Conservation (phyloP, 805 yeast species). For the Soucietia sequanensis region DNA sequence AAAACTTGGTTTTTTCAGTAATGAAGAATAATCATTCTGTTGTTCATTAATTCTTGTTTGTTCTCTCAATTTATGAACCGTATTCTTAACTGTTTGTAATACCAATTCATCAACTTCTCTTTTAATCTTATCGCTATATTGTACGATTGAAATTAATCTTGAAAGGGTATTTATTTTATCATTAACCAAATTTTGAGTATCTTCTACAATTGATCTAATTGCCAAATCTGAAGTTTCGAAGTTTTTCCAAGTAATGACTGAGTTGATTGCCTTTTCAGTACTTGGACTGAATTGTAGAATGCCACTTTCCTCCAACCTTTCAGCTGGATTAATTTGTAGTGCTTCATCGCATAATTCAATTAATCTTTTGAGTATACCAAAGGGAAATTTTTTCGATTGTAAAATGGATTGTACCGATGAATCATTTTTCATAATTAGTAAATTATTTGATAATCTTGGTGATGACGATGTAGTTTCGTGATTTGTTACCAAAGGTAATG, state of each 20-base stretch:
- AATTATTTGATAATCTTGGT: slow-evolving; percentile 14
- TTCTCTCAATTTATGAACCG: slow-evolving; percentile 54
- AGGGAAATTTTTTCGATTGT: slow-evolving; percentile 54
- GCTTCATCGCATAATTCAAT: slow-evolving; percentile 75
- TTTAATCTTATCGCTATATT: slow-evolving; percentile 73
- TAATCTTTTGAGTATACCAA: slow-evolving; percentile 56
- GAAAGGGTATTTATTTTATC: slow-evolving; percentile 69
- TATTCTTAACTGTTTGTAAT: slow-evolving; percentile 57
- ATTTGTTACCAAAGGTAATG: slow-evolving; percentile 35
- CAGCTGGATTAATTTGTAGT: slow-evolving; percentile 59
- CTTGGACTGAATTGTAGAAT: slow-evolving; percentile 51
- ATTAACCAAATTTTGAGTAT: slow-evolving; percentile 59
- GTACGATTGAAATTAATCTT: slow-evolving; percentile 69
- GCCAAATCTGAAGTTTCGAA: slow-evolving; percentile 67
- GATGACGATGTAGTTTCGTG: slow-evolving; percentile 10
- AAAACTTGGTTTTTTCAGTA: slow-evolving; percentile 1
- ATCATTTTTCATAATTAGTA: slow-evolving; percentile 9
- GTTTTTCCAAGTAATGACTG: slow-evolving; percentile 40
- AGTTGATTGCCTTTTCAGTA: slow-evolving; percentile 54
- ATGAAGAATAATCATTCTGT: background rate
- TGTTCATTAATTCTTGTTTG: slow-evolving; percentile 19
- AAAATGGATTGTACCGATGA: slow-evolving; percentile 30
- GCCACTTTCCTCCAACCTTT: slow-evolving; percentile 34
- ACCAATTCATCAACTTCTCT: slow-evolving; percentile 75
- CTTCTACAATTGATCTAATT: slow-evolving; percentile 57